Evolutionary conservation across 345 rosid genomes (phyloP), one percentile per base, ranked within the genome.

Genomic region (Camelina sativa): DNA sequence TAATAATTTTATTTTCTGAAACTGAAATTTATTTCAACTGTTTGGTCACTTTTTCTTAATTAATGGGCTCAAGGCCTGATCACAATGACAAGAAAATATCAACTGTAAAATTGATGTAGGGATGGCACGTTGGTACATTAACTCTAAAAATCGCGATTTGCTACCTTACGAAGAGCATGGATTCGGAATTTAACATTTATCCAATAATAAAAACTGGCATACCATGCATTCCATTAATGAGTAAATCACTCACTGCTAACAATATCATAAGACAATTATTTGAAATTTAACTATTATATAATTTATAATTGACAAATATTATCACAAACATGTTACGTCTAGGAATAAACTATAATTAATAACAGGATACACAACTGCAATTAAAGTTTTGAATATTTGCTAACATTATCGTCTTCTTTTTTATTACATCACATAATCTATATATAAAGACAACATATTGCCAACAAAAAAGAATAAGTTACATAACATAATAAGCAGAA

Each of bases 21-120:
- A 48, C 3, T 8, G n/a, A n/a, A n/a, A n/a, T n/a, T n/a, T n/a
- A 20, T 19, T 51, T 47, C 55, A 17, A 1, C 6, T 23, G 16
- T 54, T 23, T 23, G 61, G 3, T 32, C 32, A 3, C 3, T 32
- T 32, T 8, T 5, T 54, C 16, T 12, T 13, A 28, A 16, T n/a
- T 44, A 58, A 43, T 25, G 52, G 53, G 63, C 41, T 41, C n/a
- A 52, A 57, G 32, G 17, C 58, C 70, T 35, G 19, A 43, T 19
- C 22, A 60, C 17, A 16, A 59, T 16, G 11, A 52, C 8, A 2
- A n/a, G 34, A 23, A 22, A 51, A 35, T 20, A 35, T 13, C 3
- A 67, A 20, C 32, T 2, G 16, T n/a, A 11, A 37, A 51, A 40
- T 68, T 58, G 11, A 44, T 55, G 16, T 11, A n/a, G n/a, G 30